Base-by-base conservation (phyloP, 129 eudicot genomes). In the Artemisia annua region DNA sequence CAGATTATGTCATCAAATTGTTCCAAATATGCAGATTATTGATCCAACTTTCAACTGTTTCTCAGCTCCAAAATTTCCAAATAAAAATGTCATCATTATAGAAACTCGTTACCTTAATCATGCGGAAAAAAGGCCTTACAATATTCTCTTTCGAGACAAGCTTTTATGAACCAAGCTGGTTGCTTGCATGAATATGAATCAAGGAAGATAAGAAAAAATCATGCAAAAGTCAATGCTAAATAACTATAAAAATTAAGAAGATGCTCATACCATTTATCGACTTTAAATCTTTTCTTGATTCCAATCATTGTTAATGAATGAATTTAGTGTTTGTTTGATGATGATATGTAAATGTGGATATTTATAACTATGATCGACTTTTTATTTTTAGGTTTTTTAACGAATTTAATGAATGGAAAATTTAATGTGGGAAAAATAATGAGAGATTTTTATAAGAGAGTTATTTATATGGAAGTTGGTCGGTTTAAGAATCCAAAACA, bases 31-130 rank as follows among this genome's bases (percentile, higher is more conserved):
- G 58, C 61, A 67, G 35, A 65, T 51, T 19, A 70, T 78, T 70
- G 71, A 51, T 59, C 52, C 66, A 74, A 64, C 76, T 70, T 70
- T 48, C 71, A 78, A 78, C 59, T 78, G 81, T 32, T 59, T 22
- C 81, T 77, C 75, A 70, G 76, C 76, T 66, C 55, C 82, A 78
- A 78, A 77, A 78, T 51, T 78, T 78, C 53, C 50, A 61, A 20
- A 63, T 53, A 63, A 70, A 3, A 77, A 61, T 57, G 80, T 48
- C 61, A 57, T 20, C 52, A 66, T 66, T 55, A 66, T 75, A 75
- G 48, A 67, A 55, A 56, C 58, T 60, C 51, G 53, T 22, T 9
- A 46, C 16, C 69, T 5, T 56, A 56, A 75, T 54, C 62, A 39
- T 24, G 50, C 30, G 59, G n/a, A 44, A 58, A 49, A 52, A 67